Conservation (phyloP, 768 basidiomycete species). For the Pleurotus tuber-regium region DNA sequence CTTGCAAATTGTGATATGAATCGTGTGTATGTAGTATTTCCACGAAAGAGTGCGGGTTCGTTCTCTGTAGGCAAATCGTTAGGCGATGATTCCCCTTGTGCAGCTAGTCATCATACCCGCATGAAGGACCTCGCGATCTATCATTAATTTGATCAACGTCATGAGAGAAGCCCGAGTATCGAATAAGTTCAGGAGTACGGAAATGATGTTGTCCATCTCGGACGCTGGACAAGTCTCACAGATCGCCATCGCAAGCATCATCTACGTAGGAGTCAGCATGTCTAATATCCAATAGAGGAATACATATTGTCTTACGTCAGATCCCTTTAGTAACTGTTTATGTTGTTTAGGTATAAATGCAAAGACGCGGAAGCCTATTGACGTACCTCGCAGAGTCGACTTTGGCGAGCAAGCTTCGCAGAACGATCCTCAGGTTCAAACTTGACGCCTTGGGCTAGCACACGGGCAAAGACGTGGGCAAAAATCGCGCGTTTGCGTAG, state of each 20-base stretch:
- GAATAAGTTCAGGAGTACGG: slow-evolving; percentile 83
- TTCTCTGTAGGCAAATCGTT: too few relatives aligned
- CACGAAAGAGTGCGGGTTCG: slow-evolving; percentile 80
- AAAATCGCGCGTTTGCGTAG: slow-evolving; percentile 73
- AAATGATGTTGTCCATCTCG: slow-evolving; percentile 83
- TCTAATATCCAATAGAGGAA: not conserved
- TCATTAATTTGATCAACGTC: slow-evolving; percentile 75
- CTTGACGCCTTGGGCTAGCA: slow-evolving; percentile 75
- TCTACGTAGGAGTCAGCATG: slow-evolving; percentile 33
- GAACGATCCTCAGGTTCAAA: slow-evolving; percentile 63
- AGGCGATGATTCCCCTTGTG: too few relatives aligned
- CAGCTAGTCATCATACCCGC: too few relatives aligned
- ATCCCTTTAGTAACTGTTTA: slow-evolving; percentile 74
- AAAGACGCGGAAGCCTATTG: slow-evolving; percentile 1
- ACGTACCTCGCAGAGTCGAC: slow-evolving; percentile 58
- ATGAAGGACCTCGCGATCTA: slow-evolving; percentile 78
- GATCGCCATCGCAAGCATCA: slow-evolving; percentile 79
- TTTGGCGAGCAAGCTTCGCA: slow-evolving; percentile 43
- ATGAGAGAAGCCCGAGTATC: slow-evolving; percentile 74
- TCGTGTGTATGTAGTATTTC: slow-evolving; percentile 85
- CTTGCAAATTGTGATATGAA: slow-evolving; percentile 84
- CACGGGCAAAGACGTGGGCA: slow-evolving; percentile 79
- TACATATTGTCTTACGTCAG: slow-evolving; percentile 49
- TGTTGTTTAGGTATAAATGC: not conserved
- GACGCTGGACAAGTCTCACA: slow-evolving; percentile 79